These are phyloP conservation scores for Cercospora zeina DNA, from an alignment of 2,329 filamentous ascomycete species.

Conservation along the genomic window DNA sequence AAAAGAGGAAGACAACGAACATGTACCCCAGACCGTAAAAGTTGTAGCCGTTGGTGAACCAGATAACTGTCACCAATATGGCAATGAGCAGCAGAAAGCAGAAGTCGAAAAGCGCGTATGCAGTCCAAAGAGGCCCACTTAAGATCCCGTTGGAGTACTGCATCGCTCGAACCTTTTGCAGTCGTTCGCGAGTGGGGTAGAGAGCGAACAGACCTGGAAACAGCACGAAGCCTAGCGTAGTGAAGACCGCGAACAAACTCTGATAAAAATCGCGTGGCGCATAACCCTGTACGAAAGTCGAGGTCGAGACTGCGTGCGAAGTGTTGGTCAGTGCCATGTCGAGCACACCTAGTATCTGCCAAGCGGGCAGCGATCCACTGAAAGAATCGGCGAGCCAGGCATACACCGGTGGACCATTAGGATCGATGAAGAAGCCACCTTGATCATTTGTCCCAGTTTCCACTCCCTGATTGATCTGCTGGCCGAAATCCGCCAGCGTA, in stretches of 20 bases:
- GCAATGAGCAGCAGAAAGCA: conserved; percentile 65
- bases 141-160: conserved; percentile 88
- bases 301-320: conserved; percentile 68
- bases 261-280: conserved; percentile 72
- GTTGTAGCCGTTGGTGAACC: conserved; percentile 36
- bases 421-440: conserved; percentile 22
- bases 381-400: conserved; percentile 13
- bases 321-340: conserved; percentile 70
- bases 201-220: conserved; percentile 85
- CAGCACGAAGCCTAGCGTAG: conserved; percentile 70
- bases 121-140: conserved; percentile 75
- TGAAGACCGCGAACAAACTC: conserved; percentile 65
- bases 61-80: conserved; percentile 65
- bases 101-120: conserved; percentile 78
- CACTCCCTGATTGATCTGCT: conserved; percentile 13
- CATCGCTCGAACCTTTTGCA: conserved; percentile 73
- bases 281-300: conserved; percentile 72
- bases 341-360: conserved; percentile 55
- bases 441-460: background rate
- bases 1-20: conserved; percentile 65
- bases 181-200: conserved; percentile 78
- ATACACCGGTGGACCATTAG: conserved; percentile 15
- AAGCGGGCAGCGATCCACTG: background rate
- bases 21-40: conserved; percentile 24
- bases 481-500: conserved; percentile 17